Conservation (phyloP, 2,329 filamentous ascomycete genomes). For the Lizonia empirigonia region DNA sequence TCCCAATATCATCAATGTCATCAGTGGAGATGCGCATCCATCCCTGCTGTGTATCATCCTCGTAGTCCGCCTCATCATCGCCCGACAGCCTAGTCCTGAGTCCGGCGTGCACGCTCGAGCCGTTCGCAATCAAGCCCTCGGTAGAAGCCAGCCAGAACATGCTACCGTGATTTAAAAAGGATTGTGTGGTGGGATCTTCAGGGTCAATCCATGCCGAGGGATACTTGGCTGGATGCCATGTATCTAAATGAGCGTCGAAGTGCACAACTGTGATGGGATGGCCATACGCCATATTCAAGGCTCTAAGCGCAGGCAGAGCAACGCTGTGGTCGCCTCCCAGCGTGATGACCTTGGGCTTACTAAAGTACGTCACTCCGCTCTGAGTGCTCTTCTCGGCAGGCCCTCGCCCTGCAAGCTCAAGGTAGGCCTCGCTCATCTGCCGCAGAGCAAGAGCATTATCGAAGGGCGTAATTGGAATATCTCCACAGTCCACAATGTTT, state of each 20-base stretch:
- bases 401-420: conserved; percentile 65
- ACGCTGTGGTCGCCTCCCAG: conserved; percentile 59
- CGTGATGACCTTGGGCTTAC: conserved; percentile 54
- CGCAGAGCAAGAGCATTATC: conserved; percentile 80
- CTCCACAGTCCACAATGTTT: conserved; percentile 83
- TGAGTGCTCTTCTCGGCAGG: conserved; percentile 44
- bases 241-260: conserved; percentile 73
- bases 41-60: conserved; percentile 73
- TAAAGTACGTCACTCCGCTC: conserved; percentile 50
- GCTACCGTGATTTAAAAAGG: conserved; percentile 82
- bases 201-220: conserved; percentile 71
- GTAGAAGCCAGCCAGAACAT: conserved; percentile 90
- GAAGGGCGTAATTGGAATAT: conserved; percentile 84
- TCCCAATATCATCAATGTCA: conserved; percentile 84
- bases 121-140: conserved; percentile 78
- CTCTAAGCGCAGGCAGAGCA: conserved; percentile 57
- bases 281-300: conserved; percentile 53
- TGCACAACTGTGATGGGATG: conserved; percentile 56
- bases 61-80: conserved; percentile 70
- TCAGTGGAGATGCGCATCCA: conserved; percentile 82
- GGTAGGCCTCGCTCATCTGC: conserved; percentile 84
- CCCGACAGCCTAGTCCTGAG: conserved; percentile 74
- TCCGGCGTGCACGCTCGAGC: conserved; percentile 79
- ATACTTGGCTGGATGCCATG: conserved; percentile 83
- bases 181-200: conserved; percentile 62